Percentiles rank a stretch among this genome's conserved stretches.
These are phyloP conservation scores for Salvia rosmarinus DNA, from an alignment of 257 asterid species.

Conservation along the genomic window DNA sequence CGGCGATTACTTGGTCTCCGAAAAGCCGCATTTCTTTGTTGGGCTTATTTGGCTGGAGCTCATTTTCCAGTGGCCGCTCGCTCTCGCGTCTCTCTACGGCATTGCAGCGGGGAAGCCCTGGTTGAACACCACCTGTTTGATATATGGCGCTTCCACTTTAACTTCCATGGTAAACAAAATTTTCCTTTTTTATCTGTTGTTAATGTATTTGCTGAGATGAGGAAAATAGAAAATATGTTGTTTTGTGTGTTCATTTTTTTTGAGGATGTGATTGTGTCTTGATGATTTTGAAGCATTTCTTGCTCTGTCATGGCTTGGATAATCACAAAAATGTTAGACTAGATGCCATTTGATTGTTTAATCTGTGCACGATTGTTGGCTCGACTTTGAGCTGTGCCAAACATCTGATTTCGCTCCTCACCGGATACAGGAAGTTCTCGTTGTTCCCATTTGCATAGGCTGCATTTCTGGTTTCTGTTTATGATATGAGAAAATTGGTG, in stretches of 20 bases:
- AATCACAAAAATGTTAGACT: neutral
- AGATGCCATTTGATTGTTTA: constrained; percentile 6
- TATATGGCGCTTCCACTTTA: constrained; percentile 71
- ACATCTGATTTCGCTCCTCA: neutral
- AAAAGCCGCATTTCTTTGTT: constrained; percentile 84
- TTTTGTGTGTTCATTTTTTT: neutral
- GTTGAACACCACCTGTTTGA: constrained; percentile 79
- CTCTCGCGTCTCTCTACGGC: constrained; percentile 60
- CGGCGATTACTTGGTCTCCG: constrained; percentile 67
- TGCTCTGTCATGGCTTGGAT: neutral
- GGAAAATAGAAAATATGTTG: neutral
- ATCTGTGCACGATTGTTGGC: neutral
- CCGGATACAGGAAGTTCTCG: neutral
- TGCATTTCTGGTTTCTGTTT: neutral
- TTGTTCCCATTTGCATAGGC: neutral
- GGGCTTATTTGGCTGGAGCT: constrained; percentile 85
- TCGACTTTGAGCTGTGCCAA: neutral
- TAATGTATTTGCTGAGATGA: constrained; percentile 8
- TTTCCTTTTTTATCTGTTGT: neutral
- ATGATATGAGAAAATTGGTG: neutral
- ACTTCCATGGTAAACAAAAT: constrained; percentile 57
- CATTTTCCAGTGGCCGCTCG: constrained; percentile 84
- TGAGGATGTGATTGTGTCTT: neutral
- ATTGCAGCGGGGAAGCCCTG: constrained; percentile 76
- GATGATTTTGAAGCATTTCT: constrained; percentile 4